Conservation (phyloP, 2,329 filamentous ascomycete genomes). For the Biscogniauxia sp. region DNA sequence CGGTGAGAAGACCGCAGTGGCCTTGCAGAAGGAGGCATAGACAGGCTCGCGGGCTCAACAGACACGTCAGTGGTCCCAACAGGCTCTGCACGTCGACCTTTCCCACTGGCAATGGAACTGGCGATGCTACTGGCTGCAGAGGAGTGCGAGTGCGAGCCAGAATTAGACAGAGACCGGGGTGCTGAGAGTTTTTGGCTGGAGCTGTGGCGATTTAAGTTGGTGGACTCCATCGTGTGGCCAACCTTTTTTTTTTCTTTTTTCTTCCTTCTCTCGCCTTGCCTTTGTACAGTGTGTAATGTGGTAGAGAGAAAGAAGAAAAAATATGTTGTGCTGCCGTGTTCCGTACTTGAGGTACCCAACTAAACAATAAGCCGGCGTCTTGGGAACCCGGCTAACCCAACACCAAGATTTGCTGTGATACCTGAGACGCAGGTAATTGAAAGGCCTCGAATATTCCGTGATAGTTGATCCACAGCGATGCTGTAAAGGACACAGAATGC, state of each 20-base stretch:
- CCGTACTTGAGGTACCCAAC: background rate
- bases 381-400: background rate
- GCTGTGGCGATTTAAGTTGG: conserved; percentile 15
- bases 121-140: conserved; percentile 29
- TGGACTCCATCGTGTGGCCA: conserved; percentile 18
- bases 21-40: conserved; percentile 57
- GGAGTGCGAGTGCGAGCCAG: conserved; percentile 44
- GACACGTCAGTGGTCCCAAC: conserved; percentile 53
- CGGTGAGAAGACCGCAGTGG: conserved; percentile 41
- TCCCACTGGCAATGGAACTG: conserved; percentile 42
- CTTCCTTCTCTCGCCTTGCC: background rate
- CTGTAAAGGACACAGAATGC: too few relatives aligned
- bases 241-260: background rate
- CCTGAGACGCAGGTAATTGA: background rate
- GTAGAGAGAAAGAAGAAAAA: background rate
- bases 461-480: background rate
- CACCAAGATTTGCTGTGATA: background rate
- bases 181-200: conserved; percentile 20
- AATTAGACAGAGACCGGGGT: conserved; percentile 25
- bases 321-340: background rate
- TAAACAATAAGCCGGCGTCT: background rate
- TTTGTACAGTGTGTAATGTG: background rate
- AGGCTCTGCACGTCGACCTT: conserved; percentile 58
- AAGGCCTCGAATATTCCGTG: too few relatives aligned
- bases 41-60: conserved; percentile 60